A percentile compares a stretch with the other conserved stretches of the same genome.
These are phyloP conservation scores for Chalara sp. DNA, from an alignment of 2,329 filamentous ascomycete genomes.

Conservation along the genomic window DNA sequence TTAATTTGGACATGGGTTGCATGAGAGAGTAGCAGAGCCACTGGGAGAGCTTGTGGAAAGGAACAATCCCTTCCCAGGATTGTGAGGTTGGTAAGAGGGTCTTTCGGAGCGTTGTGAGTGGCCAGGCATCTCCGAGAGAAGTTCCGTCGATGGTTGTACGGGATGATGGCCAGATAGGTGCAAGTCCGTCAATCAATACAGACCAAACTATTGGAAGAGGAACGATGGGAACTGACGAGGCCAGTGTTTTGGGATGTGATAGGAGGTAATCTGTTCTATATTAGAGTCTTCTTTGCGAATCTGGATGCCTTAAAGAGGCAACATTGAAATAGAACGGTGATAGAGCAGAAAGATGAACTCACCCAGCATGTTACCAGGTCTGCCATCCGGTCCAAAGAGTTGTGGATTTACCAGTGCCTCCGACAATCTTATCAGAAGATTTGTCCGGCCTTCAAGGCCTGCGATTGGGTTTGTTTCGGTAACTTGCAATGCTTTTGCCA, in stretches of 20 bases:
- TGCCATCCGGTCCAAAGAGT: conserved; percentile 75
- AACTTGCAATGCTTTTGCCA: conserved; percentile 82
- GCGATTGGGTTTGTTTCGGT: conserved; percentile 72
- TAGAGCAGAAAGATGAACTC: conserved; percentile 25
- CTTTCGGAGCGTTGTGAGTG: conserved; percentile 66
- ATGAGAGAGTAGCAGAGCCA: conserved; percentile 94
- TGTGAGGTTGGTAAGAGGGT: conserved; percentile 41
- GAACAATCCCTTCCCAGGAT: conserved; percentile 26
- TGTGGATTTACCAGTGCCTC: conserved; percentile 72
- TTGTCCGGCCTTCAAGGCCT: conserved; percentile 77
- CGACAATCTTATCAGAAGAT: conserved; percentile 65
- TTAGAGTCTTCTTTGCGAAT: neutral
- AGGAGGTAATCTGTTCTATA: conserved; percentile 74
- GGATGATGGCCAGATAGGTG: conserved; percentile 81
- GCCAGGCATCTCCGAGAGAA: conserved; percentile 91
- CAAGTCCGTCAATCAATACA: conserved; percentile 79
- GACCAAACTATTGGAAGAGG: conserved; percentile 69
- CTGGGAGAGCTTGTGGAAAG: conserved; percentile 87
- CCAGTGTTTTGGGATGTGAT: conserved; percentile 45
- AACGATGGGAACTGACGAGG: neutral
- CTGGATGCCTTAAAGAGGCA: too few relatives aligned
- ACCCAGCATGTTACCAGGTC: conserved; percentile 94
- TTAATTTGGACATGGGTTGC: conserved; percentile 78
- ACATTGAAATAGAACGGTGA: too few relatives aligned
- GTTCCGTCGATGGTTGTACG: conserved; percentile 82